phyloP scores from a whole-genome alignment of 202 grass and related monocot species.

The Carex arenaria region DNA sequence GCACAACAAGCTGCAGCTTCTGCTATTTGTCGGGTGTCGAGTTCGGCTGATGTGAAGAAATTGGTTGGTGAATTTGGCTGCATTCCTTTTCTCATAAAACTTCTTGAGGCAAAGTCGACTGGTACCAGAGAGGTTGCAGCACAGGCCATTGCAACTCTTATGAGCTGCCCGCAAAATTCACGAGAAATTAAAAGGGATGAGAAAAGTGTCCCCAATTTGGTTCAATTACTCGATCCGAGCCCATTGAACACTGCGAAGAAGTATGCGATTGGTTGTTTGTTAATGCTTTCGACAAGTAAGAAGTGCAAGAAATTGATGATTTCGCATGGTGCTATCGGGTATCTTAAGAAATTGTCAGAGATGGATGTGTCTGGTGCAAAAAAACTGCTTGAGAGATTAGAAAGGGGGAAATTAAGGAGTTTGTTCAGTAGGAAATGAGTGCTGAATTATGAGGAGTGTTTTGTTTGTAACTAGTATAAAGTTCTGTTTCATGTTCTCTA shows the following conservation, averaged over 20 bases:
- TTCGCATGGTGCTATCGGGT: conserved; percentile 82
- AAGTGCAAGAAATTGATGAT: conserved; percentile 84
- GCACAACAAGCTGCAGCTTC: conserved; percentile 63
- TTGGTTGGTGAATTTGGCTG: conserved; percentile 71
- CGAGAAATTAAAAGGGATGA: conserved; percentile 82
- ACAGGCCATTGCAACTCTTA: conserved; percentile 75
- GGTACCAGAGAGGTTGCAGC: conserved; percentile 64
- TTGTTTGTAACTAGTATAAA: conserved; percentile 60
- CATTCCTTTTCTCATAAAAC: conserved; percentile 54
- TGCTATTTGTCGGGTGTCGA: conserved; percentile 64
- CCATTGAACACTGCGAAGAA: conserved; percentile 87
- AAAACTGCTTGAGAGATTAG: conserved; percentile 84
- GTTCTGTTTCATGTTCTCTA: conserved; percentile 77
- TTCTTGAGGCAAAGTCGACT: conserved; percentile 83
- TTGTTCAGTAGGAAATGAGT: conserved; percentile 67
- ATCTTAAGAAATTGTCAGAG: conserved; percentile 95
- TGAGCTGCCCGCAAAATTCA: conserved; percentile 49
- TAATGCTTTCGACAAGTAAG: conserved; percentile 57
- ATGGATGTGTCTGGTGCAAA: conserved; percentile 78
- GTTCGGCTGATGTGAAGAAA: conserved; percentile 68
- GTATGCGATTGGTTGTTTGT: conserved; percentile 79
- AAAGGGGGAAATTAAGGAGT: conserved; percentile 60
- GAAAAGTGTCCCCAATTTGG: conserved; percentile 94
- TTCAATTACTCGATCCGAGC: conserved; percentile 82
- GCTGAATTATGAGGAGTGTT: conserved; percentile 11